A percentile compares a stretch with the other conserved stretches of the same genome.
Evolutionary conservation across 225 moss, liverwort and hornwort genomes (phyloP).

Genomic region (Bryoerythrophyllum caledonicum): DNA sequence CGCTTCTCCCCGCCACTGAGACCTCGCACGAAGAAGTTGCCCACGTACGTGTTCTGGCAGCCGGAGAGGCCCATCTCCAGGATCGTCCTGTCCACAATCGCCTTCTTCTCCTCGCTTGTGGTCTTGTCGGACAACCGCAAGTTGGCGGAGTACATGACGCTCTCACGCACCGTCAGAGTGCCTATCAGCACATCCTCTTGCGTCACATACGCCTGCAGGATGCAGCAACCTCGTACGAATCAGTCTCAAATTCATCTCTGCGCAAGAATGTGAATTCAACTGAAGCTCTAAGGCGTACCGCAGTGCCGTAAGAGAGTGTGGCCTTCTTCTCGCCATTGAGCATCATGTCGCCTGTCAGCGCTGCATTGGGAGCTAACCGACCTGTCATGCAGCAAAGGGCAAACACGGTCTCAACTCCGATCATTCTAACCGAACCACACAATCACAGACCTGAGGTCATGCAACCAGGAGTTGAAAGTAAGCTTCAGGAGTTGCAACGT

Average conservation of each 20-base stretch:
- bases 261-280: not conserved
- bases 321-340: conserved; percentile 45
- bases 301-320: conserved; percentile 48
- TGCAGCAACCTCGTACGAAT: not conserved
- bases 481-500: not conserved
- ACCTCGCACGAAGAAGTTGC: conserved; percentile 49
- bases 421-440: not conserved
- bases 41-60: conserved; percentile 43
- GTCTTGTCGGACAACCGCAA: conserved; percentile 38
- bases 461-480: not conserved
- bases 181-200: conserved; percentile 57
- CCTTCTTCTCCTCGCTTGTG: conserved; percentile 26
- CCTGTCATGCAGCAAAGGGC: conserved; percentile 24
- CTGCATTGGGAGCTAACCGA: conserved; percentile 45
- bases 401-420: not conserved
- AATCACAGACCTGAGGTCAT: not conserved
- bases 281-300: not conserved
- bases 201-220: conserved; percentile 51
- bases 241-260: not conserved
- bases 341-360: conserved; percentile 37
- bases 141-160: conserved; percentile 45
- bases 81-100: conserved; percentile 41
- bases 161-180: conserved; percentile 54
- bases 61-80: conserved; percentile 44
- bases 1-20: conserved; percentile 58